Conservation (phyloP, 352 stramenopile species). For the Globisporangium canariense region DNA sequence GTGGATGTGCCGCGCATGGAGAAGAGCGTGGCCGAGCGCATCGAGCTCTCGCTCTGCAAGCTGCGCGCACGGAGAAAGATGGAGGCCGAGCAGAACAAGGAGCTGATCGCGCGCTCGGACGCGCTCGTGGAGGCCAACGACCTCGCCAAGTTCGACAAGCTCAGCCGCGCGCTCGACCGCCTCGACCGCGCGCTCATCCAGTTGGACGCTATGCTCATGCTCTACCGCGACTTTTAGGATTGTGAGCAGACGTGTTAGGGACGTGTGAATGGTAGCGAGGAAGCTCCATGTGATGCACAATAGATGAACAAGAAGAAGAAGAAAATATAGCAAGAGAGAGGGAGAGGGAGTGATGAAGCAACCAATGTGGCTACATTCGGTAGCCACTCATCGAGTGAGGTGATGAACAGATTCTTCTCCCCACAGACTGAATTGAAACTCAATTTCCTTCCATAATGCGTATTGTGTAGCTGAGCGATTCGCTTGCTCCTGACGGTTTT, state of each 20-base stretch:
- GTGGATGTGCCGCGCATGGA: slow-evolving; percentile 74
- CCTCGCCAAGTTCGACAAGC: slow-evolving; percentile 83
- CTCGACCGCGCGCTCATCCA: slow-evolving; percentile 81
- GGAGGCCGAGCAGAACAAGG: slow-evolving; percentile 85
- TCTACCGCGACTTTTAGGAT: slow-evolving; percentile 83
- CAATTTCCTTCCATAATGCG: not conserved
- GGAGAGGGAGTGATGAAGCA: too few species aligned
- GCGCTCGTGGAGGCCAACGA: slow-evolving; percentile 85
- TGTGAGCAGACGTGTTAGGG: not conserved
- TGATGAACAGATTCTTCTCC: not conserved
- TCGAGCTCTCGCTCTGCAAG: slow-evolving; percentile 70
- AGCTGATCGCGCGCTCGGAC: slow-evolving; percentile 84
- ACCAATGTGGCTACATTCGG: not conserved
- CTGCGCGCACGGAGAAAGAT: slow-evolving; percentile 64
- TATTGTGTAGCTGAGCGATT: not conserved
- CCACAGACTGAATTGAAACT: slow-evolving; percentile 3
- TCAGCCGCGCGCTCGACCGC: slow-evolving; percentile 80
- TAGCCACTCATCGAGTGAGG: not conserved
- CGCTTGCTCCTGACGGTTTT: not conserved
- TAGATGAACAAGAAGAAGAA: slow-evolving; percentile 8
- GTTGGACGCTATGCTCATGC: slow-evolving; percentile 86
- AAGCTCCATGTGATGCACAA: not conserved
- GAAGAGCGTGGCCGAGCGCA: slow-evolving; percentile 48
- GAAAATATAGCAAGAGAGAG: too few species aligned
- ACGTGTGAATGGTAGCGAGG: too few species aligned